Evolutionary conservation across 495 filamentous ascomycete species (phyloP), one percentile per base, ranked within the genome.

Genomic region (Poronia punctata): DNA sequence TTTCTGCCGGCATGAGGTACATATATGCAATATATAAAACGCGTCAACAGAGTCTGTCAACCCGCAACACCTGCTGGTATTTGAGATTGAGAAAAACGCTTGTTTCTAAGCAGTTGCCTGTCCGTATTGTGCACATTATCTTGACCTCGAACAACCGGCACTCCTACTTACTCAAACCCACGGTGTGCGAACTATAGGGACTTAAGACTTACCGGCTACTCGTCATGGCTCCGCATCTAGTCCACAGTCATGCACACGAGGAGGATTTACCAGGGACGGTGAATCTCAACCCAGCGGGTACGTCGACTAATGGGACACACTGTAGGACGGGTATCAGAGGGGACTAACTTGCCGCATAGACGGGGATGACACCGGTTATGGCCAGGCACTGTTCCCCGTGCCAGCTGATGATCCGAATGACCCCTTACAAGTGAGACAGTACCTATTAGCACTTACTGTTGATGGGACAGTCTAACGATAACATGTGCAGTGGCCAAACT

Each of bases 361-460:
- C 59, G 78, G 77, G 35, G 77, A 82, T 45, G 76, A 79, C 44
- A 75, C 72, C 3, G 73, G 61, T 2, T 78, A 77, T 31, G 78
- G 77, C 38, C 76, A 79, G 45, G 78, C 77, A 3, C 54, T 80
- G 16, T 82, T 72, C 43, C 78, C 77, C 2, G 76, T 80, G 0
- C 77, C 78, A 5, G 69, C 75, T 0, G 74, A 77, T 36, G 76
- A 80, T 46, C 78, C 77, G 0, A 82, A 82, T 43, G 76, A 82
- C 53, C 78, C 78, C n/a, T 62, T 79, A 15, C 72, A 74, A 48
- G 70, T 70, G 35, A 41, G 38, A 7, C 26, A 6, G 12, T 4
- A 3, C 17, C 34, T n/a, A n/a, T n/a, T n/a, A n/a, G 15, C 5
- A 19, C 17, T 3, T 3, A 14, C 26, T 11, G 9, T 33, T 16